Evolutionary conservation across 208 protist genomes (phyloP).

Genomic region (Acanthamoeba divionensis): DNA sequence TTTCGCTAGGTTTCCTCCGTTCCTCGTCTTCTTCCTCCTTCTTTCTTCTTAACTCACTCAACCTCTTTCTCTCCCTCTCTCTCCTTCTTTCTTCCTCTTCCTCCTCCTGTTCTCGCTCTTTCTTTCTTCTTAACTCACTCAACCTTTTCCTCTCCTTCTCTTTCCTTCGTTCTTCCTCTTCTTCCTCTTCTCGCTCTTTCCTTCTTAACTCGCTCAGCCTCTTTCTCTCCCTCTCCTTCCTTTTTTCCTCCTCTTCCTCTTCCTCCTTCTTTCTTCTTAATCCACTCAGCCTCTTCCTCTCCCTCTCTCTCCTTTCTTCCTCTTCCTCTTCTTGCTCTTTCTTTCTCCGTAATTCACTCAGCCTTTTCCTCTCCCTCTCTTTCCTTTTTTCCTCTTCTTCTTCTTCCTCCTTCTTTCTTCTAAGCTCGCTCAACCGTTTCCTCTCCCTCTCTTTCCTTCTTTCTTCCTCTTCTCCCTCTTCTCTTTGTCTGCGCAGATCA

Average conservation of each 20-base stretch:
- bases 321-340: neutral
- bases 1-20: neutral
- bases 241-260: neutral
- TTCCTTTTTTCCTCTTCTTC: no score
- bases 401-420: no score
- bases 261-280: no score
- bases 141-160: no score
- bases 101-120: no score
- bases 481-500: neutral
- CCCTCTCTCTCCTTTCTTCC: neutral
- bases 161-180: no score
- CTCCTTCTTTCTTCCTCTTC: no score
- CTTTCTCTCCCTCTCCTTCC: neutral
- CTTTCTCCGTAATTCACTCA: neutral
- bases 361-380: no score
- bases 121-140: no score
- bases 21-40: neutral
- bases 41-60: no score
- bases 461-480: neutral
- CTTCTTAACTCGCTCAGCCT: neutral
- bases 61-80: no score
- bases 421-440: neutral
- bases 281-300: neutral
- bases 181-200: neutral
- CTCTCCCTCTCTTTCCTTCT: neutral